phyloP scores from a whole-genome alignment of 352 stramenopile genomes.

The Phytophthora litchii region DNA sequence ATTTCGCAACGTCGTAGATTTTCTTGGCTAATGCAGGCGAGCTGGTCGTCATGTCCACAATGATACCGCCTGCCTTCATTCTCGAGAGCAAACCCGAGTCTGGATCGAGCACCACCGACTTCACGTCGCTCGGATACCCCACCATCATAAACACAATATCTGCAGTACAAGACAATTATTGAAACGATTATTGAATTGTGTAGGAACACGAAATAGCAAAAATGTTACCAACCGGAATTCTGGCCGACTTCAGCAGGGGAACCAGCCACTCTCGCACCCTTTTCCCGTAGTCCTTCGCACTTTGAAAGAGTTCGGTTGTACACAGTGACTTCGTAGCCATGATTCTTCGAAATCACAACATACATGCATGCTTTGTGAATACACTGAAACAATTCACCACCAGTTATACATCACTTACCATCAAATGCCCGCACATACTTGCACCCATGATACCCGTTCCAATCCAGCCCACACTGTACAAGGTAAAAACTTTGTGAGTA shows the following conservation, averaged over 20 bases:
- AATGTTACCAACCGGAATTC: conserved; percentile 53
- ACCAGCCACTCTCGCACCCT: conserved; percentile 71
- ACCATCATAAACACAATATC: conserved; percentile 93
- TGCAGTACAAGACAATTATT: conserved; percentile 18
- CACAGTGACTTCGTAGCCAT: conserved; percentile 86
- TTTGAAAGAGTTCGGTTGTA: conserved; percentile 89
- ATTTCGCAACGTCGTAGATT: conserved; percentile 79
- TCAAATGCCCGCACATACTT: conserved; percentile 89
- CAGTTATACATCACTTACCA: conserved; percentile 47
- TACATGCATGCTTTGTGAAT: conserved; percentile 1
- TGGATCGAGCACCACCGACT: conserved; percentile 72
- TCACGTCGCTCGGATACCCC: conserved; percentile 86
- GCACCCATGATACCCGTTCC: conserved; percentile 89
- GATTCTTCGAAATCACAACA: conserved; percentile 45
- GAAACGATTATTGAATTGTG: background rate
- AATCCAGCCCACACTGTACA: conserved; percentile 81
- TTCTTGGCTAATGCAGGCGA: conserved; percentile 88
- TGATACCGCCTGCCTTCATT: conserved; percentile 81
- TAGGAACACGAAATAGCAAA: background rate
- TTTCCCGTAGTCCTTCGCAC: conserved; percentile 75
- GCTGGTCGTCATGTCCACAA: conserved; percentile 93
- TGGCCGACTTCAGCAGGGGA: conserved; percentile 83
- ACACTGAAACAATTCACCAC: background rate
- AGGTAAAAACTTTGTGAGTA: background rate
- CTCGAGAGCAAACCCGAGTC: conserved; percentile 67